Evolutionary conservation across 1,284 basidiomycete species (phyloP).

Genomic region (Austroboletus novae-zelandiae): DNA sequence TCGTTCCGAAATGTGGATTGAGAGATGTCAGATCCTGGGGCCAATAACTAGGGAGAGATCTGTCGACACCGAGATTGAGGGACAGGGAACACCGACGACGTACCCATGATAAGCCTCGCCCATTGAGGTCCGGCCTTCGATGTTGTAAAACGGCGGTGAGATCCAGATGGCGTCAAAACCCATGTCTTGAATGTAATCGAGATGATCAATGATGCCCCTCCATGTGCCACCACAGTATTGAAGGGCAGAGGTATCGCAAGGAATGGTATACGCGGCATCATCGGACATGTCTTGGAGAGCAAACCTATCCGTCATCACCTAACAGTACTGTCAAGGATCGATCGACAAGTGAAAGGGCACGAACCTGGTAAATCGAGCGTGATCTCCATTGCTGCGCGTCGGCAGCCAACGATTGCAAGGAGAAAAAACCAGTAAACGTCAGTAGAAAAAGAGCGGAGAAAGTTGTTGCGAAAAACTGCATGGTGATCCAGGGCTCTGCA

Average conservation of each 20-base stretch:
- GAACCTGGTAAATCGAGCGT: constrained; percentile 42
- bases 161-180: constrained; percentile 76
- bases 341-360: background rate
- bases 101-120: constrained; percentile 65
- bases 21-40: constrained; percentile 56
- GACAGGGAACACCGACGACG: constrained; percentile 3
- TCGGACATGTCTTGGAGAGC: constrained; percentile 50
- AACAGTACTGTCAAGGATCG: constrained; percentile 2
- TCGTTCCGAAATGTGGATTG: constrained; percentile 65
- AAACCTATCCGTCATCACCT: constrained; percentile 74
- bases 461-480: background rate
- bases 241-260: constrained; percentile 53
- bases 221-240: constrained; percentile 77
- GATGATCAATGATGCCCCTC: constrained; percentile 64
- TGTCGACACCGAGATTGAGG: background rate
- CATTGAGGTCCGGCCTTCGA: constrained; percentile 60
- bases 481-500: background rate
- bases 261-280: constrained; percentile 27
- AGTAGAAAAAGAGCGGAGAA: constrained; percentile 10
- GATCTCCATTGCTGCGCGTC: constrained; percentile 38
- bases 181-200: constrained; percentile 76
- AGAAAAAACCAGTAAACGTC: constrained; percentile 5
- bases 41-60: constrained; percentile 47
- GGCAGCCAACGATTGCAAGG: constrained; percentile 28
- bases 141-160: constrained; percentile 62